A percentile compares a stretch with the other conserved stretches of the same genome.
Conservation (phyloP, 345 rosid genomes). For the Fremontodendron californicum region DNA sequence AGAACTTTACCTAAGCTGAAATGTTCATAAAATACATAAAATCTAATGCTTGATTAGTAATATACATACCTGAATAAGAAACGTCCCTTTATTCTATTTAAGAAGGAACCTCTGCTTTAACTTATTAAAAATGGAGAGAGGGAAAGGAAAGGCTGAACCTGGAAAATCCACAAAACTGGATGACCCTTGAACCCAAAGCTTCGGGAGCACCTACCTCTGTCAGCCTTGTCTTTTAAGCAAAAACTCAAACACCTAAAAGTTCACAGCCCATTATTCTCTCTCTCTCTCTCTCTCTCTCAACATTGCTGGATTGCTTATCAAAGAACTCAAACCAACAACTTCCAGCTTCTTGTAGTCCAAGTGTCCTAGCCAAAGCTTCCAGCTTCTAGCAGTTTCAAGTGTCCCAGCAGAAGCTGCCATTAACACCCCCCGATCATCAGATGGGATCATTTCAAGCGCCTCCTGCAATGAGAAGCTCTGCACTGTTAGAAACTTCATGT, state of each 20-base stretch:
- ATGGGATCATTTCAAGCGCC: slow-evolving; percentile 78
- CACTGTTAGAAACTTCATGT: slow-evolving; percentile 66
- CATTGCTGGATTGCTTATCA: slow-evolving; percentile 24
- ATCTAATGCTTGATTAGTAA: background rate
- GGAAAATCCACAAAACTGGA: slow-evolving; percentile 35
- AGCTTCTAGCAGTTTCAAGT: slow-evolving; percentile 26
- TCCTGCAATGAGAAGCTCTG: slow-evolving; percentile 58
- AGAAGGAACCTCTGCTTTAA: slow-evolving; percentile 17
- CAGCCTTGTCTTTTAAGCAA: slow-evolving; percentile 71
- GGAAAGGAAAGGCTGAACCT: slow-evolving; percentile 18
- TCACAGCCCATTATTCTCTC: slow-evolving; percentile 29
- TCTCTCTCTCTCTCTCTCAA: slow-evolving; percentile 17
- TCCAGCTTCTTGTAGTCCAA: slow-evolving; percentile 19
- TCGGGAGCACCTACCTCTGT: slow-evolving; percentile 54
- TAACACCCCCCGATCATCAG: slow-evolving; percentile 9
- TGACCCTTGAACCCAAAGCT: slow-evolving; percentile 75
- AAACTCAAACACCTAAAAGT: too few relatives aligned
- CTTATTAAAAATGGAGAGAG: background rate
- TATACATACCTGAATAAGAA: slow-evolving; percentile 6
- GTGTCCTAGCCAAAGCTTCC: slow-evolving; percentile 16
- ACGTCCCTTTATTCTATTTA: slow-evolving; percentile 16
- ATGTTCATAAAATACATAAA: too few relatives aligned
- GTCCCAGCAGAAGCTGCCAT: slow-evolving; percentile 1
- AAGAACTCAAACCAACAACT: slow-evolving; percentile 26
- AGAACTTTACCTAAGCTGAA: too few relatives aligned